Base-by-base conservation (phyloP, 352 stramenopile species). In the Phytophthora macrochlamydospora region DNA sequence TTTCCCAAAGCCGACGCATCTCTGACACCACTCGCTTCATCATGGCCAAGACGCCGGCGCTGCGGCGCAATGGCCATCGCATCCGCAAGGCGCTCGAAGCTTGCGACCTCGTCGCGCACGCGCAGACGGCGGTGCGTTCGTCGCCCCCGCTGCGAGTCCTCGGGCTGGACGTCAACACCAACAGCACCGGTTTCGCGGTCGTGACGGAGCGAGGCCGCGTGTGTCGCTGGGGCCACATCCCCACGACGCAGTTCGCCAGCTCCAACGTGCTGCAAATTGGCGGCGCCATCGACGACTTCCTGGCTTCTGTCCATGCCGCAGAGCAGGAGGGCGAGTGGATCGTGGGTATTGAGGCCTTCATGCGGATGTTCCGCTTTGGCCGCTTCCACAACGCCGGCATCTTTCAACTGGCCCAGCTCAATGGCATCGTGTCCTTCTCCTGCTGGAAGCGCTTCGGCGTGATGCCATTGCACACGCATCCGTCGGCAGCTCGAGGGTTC, bases 361-460 rank as follows among this genome's bases (percentile, higher is more conserved):
- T 95, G 78, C 81, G 86, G 51, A 91, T 90, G 79, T 95, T 91
- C 69, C 75, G 78, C 56, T 80, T 83, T 14, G 88, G 88, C 1
- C 62, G 71, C 35, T 91, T 91, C 69, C 83, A 95, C 75, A 93
- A 90, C 64, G 87, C 89, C 56, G 88, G 88, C 45, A 83, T 95
- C 32, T 93, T 95, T 69, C 88, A 95, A 61, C 69, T 95, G 33
- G 88, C 86, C 31, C 88, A 95, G 64, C 83, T 95, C 54, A 95
- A 95, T 46, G 88, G 84, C 43, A 90, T 94, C 52, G 86, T 94
- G 43, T 93, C 84, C 43, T 95, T 90, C 69, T 66, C 77, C 9
- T 90, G 79, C 62, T 92, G 84, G 79, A 81, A 81, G 56, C 79
- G 73, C 31, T 94, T 95, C 51, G 33, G 61, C 13, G 71, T 54